Evolutionary conservation across 345 rosid genomes (phyloP).

Genomic region (Clarkia xantiana): DNA sequence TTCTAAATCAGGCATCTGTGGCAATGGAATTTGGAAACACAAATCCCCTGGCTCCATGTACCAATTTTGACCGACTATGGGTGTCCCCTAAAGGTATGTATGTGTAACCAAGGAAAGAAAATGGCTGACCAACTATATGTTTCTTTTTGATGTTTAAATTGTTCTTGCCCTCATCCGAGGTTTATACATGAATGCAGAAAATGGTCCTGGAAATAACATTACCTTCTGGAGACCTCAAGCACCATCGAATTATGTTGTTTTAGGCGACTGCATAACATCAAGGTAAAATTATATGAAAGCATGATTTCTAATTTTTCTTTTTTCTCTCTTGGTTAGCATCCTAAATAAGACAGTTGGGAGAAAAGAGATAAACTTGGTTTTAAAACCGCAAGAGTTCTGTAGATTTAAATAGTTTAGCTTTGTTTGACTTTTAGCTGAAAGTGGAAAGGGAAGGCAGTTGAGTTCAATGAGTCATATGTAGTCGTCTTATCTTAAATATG

Average conservation of each 20-base stretch:
- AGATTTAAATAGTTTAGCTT: too few species aligned
- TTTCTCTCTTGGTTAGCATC: too few species aligned
- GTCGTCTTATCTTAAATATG: too few species aligned
- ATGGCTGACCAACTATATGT: background rate
- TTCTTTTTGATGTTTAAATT: background rate
- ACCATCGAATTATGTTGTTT: conserved; percentile 81
- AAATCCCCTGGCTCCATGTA: conserved; percentile 69
- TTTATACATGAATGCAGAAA: conserved; percentile 32
- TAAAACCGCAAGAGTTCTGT: too few species aligned
- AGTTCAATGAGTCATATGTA: too few species aligned
- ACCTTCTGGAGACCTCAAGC: conserved; percentile 97
- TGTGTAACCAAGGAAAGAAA: background rate
- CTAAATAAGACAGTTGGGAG: too few species aligned
- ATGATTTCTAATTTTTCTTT: too few species aligned
- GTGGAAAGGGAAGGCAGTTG: too few species aligned
- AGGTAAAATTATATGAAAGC: conserved; percentile 31
- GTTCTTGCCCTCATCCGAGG: background rate
- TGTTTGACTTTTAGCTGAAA: too few species aligned
- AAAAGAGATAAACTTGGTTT: too few species aligned
- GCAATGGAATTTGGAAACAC: conserved; percentile 89
- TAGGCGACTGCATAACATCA: conserved; percentile 97
- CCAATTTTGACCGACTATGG: conserved; percentile 75
- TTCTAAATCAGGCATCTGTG: conserved; percentile 62
- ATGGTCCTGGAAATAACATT: conserved; percentile 54
- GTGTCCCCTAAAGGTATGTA: conserved; percentile 70